These are phyloP conservation scores for Leucogyrophana mollusca DNA, from an alignment of 768 basidiomycete species.

Conservation along the genomic window DNA sequence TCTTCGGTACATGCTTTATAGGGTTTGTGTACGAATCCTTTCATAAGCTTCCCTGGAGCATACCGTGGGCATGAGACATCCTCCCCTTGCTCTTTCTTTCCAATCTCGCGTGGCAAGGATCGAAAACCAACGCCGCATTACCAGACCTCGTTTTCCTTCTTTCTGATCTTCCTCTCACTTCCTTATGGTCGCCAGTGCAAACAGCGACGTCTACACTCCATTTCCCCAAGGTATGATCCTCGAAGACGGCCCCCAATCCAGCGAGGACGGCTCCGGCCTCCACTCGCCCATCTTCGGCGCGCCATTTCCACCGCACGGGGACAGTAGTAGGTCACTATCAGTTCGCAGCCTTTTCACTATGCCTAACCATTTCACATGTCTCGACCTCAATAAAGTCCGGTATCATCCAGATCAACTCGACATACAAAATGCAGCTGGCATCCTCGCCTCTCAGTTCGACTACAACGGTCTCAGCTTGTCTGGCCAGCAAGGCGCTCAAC, in stretches of 20 bases:
- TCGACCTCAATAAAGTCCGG: slow-evolving; percentile 67
- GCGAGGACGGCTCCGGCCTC: slow-evolving; percentile 74
- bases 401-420: slow-evolving; percentile 47
- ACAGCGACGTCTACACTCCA: slow-evolving; percentile 56
- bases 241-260: slow-evolving; percentile 70
- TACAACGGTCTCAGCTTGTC: slow-evolving; percentile 40
- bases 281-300: slow-evolving; percentile 68
- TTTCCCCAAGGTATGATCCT: slow-evolving; percentile 49
- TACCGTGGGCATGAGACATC: slow-evolving; percentile 44
- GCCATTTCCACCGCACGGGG: slow-evolving; percentile 44
- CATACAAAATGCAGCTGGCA: slow-evolving; percentile 46
- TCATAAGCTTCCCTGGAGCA: slow-evolving; percentile 26
- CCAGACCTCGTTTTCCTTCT: slow-evolving; percentile 21
- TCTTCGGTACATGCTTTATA: slow-evolving; percentile 20
- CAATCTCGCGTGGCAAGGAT: slow-evolving; percentile 47
- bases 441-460: slow-evolving; percentile 52
- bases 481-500: slow-evolving; percentile 39
- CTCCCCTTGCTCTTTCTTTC: slow-evolving; percentile 29
- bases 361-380: slow-evolving; percentile 35
- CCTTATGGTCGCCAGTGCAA: slow-evolving; percentile 56
- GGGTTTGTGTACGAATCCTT: slow-evolving; percentile 14
- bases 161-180: slow-evolving; percentile 15
- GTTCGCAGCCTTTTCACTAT: slow-evolving; percentile 46
- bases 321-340: slow-evolving; percentile 48
- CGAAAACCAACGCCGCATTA: slow-evolving; percentile 28